Evolutionary conservation across 140 eudicot genomes (phyloP), one percentile per base, ranked within the genome.

Genomic region (Senecio squalidus): DNA sequence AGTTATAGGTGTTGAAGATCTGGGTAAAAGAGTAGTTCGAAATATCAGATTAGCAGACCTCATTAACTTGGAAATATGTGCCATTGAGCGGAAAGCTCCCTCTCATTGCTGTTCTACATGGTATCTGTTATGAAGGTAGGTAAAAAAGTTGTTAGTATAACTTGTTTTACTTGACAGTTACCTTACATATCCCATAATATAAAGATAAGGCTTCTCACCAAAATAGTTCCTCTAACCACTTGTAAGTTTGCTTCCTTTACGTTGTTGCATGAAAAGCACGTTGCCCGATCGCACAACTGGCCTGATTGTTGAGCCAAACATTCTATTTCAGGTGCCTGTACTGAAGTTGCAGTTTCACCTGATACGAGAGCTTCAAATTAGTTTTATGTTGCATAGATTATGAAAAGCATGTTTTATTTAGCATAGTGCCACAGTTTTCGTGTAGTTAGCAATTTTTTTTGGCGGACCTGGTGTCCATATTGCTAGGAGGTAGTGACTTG

Each of bases 1-100:
- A 49, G 55, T 49, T 9, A 49, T 49, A 49, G 30, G 5, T 2
- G 17, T 49, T 50, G 57, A 41, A 4, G 18, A 11, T 23, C 26
- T 1, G 25, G 8, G 14, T 11, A 26, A 15, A 48, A 8, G 11
- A 48, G 55, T 48, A 9, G 9, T 58, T 41, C 41, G 8, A 24
- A 17, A 2, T 31, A 21, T 34, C 29, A 54, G 27, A 58, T 31
- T 22, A 36, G 62, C 27, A 53, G 72, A 88, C 99, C 99, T 92
- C 99, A 33, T 92, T 92, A 55, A 92, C 96, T 77, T 92, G 99
- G 67, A 92, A 92, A 67, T 92, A 92, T 13, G 99, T 92, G 58
- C 99, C 99, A 66, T 92, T 92, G 26, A 92, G 82, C 8, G 99
- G 99, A 76, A 92, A 92, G 69, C 96, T 88, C 52, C 99, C 99